Conservation (phyloP, 495 filamentous ascomycete species). For the Clohesyomyces aquaticus region DNA sequence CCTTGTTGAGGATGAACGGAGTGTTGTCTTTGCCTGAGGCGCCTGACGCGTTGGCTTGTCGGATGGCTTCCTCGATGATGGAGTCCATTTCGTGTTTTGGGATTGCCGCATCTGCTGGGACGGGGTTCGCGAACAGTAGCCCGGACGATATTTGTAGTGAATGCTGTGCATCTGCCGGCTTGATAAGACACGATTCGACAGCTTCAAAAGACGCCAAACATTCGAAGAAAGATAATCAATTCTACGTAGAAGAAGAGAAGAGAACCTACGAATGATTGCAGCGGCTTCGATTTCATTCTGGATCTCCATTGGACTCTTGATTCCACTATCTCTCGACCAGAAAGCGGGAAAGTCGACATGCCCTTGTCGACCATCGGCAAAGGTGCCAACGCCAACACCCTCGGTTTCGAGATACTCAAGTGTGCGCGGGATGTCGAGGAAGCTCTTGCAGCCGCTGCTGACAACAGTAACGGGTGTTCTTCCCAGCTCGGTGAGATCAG, state of each 20-base stretch:
- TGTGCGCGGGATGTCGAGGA: constrained; percentile 87
- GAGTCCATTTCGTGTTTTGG: constrained; percentile 71
- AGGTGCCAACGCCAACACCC: constrained; percentile 83
- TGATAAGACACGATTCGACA: constrained; percentile 1
- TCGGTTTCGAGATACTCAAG: constrained; percentile 95
- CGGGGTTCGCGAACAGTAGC: constrained; percentile 84
- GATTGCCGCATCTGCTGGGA: constrained; percentile 72
- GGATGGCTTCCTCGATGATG: constrained; percentile 72
- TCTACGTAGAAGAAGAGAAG: background rate
- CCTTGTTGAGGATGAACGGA: constrained; percentile 80
- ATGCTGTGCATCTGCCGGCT: constrained; percentile 61
- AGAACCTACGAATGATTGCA: constrained; percentile 68
- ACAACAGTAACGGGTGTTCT: constrained; percentile 87
- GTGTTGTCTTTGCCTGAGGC: constrained; percentile 79
- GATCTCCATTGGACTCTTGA: constrained; percentile 74
- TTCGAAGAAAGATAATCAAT: background rate
- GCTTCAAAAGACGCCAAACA: background rate
- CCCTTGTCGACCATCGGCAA: constrained; percentile 70
- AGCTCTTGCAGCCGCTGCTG: constrained; percentile 91
- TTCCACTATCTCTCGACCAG: constrained; percentile 81
- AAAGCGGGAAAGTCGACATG: constrained; percentile 85
- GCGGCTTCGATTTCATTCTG: constrained; percentile 80
- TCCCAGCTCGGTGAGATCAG: constrained; percentile 93
- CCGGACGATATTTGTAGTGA: constrained; percentile 71
- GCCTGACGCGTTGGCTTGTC: constrained; percentile 69